Conservation (phyloP, 1,284 basidiomycete species). For the Chalciporus sp. region DNA sequence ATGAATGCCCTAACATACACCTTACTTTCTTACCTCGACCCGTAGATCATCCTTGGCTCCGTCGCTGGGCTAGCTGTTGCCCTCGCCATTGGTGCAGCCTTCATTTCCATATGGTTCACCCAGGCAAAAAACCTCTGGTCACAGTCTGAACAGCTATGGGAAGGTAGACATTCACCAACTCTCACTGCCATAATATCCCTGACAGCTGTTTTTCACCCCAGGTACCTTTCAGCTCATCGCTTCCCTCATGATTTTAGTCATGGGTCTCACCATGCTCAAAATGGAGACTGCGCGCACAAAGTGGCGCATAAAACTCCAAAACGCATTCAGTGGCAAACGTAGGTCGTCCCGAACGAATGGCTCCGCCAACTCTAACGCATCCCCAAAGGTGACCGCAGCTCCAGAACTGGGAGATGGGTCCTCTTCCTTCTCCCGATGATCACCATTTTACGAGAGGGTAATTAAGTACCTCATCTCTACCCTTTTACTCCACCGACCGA, state of each 20-base stretch:
- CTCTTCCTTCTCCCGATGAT: slow-evolving; percentile 88
- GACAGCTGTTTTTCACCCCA: slow-evolving; percentile 33
- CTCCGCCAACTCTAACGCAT: too few species aligned
- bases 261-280: slow-evolving; percentile 79
- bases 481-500: not conserved
- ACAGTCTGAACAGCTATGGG: slow-evolving; percentile 77
- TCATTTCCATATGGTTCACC: slow-evolving; percentile 83
- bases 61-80: slow-evolving; percentile 75
- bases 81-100: slow-evolving; percentile 74
- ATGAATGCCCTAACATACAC: too few species aligned
- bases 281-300: slow-evolving; percentile 80
- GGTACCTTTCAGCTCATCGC: slow-evolving; percentile 85
- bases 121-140: slow-evolving; percentile 72
- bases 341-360: slow-evolving; percentile 14
- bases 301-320: slow-evolving; percentile 87
- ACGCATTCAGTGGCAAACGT: slow-evolving; percentile 71
- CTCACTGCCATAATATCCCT: not conserved
- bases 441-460: slow-evolving; percentile 91
- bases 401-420: slow-evolving; percentile 74
- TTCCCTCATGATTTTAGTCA: slow-evolving; percentile 78
- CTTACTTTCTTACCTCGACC: not conserved
- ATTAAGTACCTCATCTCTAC: slow-evolving; percentile 1
- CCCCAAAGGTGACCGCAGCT: slow-evolving; percentile 38
- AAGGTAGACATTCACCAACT: slow-evolving; percentile 38
- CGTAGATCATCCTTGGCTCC: slow-evolving; percentile 83